These are phyloP conservation scores for Ophiostoma perfectum DNA, from an alignment of 2,329 filamentous ascomycete genomes.

Conservation along the genomic window DNA sequence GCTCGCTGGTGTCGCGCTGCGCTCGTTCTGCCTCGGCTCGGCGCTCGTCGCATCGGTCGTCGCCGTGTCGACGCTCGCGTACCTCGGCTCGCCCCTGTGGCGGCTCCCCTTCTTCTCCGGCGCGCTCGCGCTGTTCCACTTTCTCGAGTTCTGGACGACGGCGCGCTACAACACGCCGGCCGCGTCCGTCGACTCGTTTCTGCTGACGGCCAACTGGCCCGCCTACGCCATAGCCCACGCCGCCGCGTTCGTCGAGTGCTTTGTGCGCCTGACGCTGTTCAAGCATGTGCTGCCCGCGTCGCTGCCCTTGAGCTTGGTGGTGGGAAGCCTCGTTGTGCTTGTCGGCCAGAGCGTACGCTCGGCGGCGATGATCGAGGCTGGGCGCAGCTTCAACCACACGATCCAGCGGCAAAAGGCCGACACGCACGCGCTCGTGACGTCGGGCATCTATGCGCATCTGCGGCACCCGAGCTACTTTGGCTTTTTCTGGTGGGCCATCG, in stretches of 20 bases:
- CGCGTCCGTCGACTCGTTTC: constrained; percentile 69
- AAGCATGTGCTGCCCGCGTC: constrained; percentile 14
- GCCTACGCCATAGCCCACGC: constrained; percentile 79
- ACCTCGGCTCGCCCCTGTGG: constrained; percentile 48
- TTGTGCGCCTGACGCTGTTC: constrained; percentile 42
- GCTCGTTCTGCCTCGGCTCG: constrained; percentile 50
- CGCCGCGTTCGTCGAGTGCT: constrained; percentile 66
- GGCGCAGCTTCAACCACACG: constrained; percentile 84
- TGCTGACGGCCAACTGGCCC: constrained; percentile 77
- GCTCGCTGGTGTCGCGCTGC: constrained; percentile 54
- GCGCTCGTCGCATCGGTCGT: constrained; percentile 36
- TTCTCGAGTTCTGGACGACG: constrained; percentile 91
- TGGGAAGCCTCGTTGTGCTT: constrained; percentile 59
- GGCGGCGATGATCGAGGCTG: constrained; percentile 83
- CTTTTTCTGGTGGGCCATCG: constrained; percentile 98
- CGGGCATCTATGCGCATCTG: constrained; percentile 68
- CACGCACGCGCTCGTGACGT: constrained; percentile 75
- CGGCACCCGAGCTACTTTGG: constrained; percentile 94
- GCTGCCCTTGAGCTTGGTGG: constrained; percentile 42
- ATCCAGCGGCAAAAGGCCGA: constrained; percentile 65
- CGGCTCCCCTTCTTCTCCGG: constrained; percentile 61
- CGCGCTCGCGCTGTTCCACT: constrained; percentile 77
- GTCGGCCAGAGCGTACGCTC: constrained; percentile 71
- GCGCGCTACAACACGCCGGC: constrained; percentile 73
- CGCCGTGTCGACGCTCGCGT: constrained; percentile 27